Evolutionary conservation across 768 basidiomycete genomes (phyloP).

Genomic region (Leccinum aurantiacum): DNA sequence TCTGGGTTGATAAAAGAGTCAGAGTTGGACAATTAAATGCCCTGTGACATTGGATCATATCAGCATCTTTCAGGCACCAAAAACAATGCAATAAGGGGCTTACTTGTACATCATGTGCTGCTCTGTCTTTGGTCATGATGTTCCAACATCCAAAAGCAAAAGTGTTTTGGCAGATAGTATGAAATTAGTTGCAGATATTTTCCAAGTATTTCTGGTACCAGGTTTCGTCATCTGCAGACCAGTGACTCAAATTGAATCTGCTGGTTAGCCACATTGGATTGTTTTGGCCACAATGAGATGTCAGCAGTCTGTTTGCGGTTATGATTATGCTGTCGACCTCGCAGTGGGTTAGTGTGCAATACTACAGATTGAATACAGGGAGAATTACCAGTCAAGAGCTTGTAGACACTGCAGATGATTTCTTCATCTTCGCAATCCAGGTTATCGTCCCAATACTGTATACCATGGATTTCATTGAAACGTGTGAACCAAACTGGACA

Average conservation of each 20-base stretch:
- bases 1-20: no score
- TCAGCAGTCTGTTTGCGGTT: no score
- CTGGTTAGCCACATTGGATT: background rate
- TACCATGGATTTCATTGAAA: background rate
- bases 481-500: background rate
- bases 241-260: conserved; percentile 1
- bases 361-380: no score
- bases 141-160: no score
- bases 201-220: conserved; percentile 1
- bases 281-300: no score
- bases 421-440: background rate
- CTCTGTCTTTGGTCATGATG: no score
- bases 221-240: background rate
- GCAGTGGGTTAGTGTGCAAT: background rate
- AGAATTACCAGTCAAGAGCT: background rate
- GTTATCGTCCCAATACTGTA: background rate
- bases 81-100: no score
- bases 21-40: no score
- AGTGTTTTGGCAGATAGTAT: no score
- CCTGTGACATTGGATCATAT: no score
- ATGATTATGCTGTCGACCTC: background rate
- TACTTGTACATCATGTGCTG: no score
- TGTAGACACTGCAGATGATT: conserved; percentile 4
- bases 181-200: background rate
- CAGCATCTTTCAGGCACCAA: no score